Evolutionary conservation across 2,329 filamentous ascomycete genomes (phyloP), one percentile per base, ranked within the genome.

Genomic region (Pyrenophora tritici-repentis): DNA sequence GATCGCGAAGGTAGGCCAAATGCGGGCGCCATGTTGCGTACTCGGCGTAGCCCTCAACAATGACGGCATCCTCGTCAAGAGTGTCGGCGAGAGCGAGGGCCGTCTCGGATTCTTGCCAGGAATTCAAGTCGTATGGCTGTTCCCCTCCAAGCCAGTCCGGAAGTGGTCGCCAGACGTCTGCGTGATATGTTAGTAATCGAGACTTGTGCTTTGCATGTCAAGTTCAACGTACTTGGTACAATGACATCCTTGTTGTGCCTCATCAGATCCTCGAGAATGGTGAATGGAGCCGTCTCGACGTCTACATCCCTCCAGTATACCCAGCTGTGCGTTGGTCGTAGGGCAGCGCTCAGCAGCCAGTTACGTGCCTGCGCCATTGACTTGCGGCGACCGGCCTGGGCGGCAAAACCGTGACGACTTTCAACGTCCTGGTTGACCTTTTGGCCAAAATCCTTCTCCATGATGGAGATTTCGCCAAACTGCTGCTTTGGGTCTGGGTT

Each of bases 301-400:
- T 99, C 94, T 18, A 96, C 94, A 77, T 99, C 94, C 75, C 94
- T 86, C 94, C 94, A 99, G 72, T 99, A 99, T 8, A 99, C 94
- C 94, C 94, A 99, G 59, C 92, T 97, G 72, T 99, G 94, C 44
- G 94, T 95, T 1, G 94, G 94, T 36, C 94, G 86, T 46, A 99
- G 78, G 17, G 94, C 93, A 34, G 94, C 93, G 67, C 91, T 97
- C 49, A 99, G 78, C 44, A 99, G 81, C 94, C 94, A 99, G 75
- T 99, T 99, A 56, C 94, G 85, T 42, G 94, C 94, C 76, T 97
- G 91, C 1, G 94, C 94, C 94, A 99, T 99, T 67, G 96, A 82
- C 78, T 99, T 99, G 74, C 94, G 86, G 65, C 94, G 84, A 61
- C 88, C 89, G 18, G 94, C 94, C 75, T 99, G 94, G 1, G 94